Percentiles rank a stretch among this genome's conserved stretches.
Evolutionary conservation across 495 filamentous ascomycete species (phyloP).

Genomic region (Daldinia bambusicola): DNA sequence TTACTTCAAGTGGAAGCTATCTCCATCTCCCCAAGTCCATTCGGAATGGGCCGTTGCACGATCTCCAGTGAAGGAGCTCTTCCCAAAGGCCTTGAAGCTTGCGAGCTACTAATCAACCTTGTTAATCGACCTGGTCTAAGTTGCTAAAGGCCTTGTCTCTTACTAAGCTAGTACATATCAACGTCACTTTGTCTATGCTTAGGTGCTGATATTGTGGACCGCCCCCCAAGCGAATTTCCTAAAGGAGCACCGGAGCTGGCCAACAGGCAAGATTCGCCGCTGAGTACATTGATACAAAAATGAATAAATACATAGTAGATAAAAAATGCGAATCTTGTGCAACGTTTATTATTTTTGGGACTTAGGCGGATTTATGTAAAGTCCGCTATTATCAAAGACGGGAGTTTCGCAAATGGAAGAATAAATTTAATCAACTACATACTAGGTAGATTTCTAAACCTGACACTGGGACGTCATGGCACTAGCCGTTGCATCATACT

Average conservation of each 20-base stretch:
- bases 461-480: background rate
- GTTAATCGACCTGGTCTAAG: background rate
- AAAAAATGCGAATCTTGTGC: background rate
- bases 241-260: slow-evolving; percentile 2
- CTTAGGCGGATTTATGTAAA: slow-evolving; percentile 4
- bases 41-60: background rate
- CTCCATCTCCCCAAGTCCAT: slow-evolving; percentile 1
- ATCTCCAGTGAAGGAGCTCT: background rate
- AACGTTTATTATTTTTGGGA: background rate
- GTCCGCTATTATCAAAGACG: background rate
- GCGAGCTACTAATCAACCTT: background rate
- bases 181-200: background rate
- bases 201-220: background rate
- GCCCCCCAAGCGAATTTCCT: background rate
- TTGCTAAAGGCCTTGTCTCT: background rate
- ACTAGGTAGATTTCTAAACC: background rate
- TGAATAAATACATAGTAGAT: background rate
- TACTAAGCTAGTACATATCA: background rate
- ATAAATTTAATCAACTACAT: background rate
- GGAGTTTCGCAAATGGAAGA: background rate
- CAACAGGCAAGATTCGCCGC: no score
- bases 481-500: background rate
- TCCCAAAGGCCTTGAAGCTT: background rate
- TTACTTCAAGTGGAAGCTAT: background rate
- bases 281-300: background rate